Base-by-base conservation (phyloP, 352 stramenopile species). In the Pelagophyceae sp. region DNA sequence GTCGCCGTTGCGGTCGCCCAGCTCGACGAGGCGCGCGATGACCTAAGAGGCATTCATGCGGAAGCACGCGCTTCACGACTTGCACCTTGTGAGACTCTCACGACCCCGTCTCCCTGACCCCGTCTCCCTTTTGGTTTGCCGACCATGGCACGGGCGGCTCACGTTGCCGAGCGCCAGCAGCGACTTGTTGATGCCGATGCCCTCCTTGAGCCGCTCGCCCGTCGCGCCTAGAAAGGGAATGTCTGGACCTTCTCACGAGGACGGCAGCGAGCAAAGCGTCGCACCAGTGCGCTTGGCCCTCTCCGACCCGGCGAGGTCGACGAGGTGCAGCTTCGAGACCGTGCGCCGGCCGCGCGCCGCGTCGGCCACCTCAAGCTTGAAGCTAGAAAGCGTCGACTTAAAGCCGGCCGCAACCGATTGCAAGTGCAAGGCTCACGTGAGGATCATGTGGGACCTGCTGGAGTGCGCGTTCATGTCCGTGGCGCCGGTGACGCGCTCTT, bases 281-380 rank as follows among this genome's bases (percentile, higher is more conserved):
- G 83, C 82, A 25, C 84, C 78, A 31, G 82, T 87, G 60, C 87
- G 83, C 38, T 88, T 90, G 63, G 97, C 90, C 37, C 94, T 88
- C 80, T 99, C 95, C 15, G 94, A 97, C n/a, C 93, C 93, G 2
- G 96, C 96, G 50, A 99, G 87, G 86, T 99, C 96, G 23, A 99
- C 95, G 61, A 99, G 91, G 84, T 97, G 97, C 40, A 99, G 84
- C 60, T 90, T 96, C 64, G 67, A 27, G 27, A 19, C 19, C 15
- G 67, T 72, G 29, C 23, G 15, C 32, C 17, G 20, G 27, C 25
- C 11, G 78, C 19, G 31, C 60, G 29, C 78, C 77, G 11, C 40
- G 15, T 78, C 83, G 0, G 78, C 77, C 58, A 91, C 90, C 77
- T 97, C 88, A 58, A 99, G 79, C 38, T 95, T 90, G 25, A 99